Percentiles rank a stretch among this genome's conserved stretches.
These are phyloP conservation scores for Chytriomyces sp. DNA, from an alignment of 192 early-diverging fungal genomes.

Conservation along the genomic window DNA sequence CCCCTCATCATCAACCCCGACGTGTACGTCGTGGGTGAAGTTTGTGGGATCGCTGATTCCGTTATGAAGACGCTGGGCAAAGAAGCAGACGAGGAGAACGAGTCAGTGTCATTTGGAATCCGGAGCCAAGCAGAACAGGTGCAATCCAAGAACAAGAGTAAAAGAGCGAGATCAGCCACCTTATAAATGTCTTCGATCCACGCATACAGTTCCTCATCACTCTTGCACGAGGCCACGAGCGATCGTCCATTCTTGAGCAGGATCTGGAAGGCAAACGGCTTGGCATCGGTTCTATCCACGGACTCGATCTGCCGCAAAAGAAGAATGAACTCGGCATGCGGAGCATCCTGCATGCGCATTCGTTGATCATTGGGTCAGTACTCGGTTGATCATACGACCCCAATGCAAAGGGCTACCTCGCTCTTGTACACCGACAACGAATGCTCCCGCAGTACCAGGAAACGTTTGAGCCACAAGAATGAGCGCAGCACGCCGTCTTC, in stretches of 20 bases:
- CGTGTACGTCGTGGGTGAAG: conserved; percentile 82
- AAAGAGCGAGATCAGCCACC: conserved; percentile 41
- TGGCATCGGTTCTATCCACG: conserved; percentile 84
- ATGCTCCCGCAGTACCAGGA: conserved; percentile 82
- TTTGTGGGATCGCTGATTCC: conserved; percentile 80
- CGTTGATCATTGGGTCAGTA: no score
- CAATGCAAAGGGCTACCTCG: conserved; percentile 66
- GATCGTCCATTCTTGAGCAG: conserved; percentile 79
- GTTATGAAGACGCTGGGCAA: conserved; percentile 66
- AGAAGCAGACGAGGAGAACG: not conserved
- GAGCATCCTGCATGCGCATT: conserved; percentile 60
- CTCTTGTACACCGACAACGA: conserved; percentile 90
- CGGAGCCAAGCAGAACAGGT: not conserved
- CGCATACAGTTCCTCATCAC: conserved; percentile 94
- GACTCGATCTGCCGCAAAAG: conserved; percentile 88
- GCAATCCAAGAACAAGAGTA: not conserved
- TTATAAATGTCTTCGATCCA: conserved; percentile 99
- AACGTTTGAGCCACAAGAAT: conserved; percentile 95
- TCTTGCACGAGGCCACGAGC: conserved; percentile 88
- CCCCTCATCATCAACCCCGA: conserved; percentile 56
- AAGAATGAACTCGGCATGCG: conserved; percentile 83
- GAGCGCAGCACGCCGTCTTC: conserved; percentile 81
- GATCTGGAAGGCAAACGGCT: conserved; percentile 89
- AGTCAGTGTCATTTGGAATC: not conserved
- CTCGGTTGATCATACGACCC: not conserved